A percentile compares a stretch with the other conserved stretches of the same genome.
phyloP scores from a whole-genome alignment of 1,284 basidiomycete species.

The Anthracocystis setariae region DNA sequence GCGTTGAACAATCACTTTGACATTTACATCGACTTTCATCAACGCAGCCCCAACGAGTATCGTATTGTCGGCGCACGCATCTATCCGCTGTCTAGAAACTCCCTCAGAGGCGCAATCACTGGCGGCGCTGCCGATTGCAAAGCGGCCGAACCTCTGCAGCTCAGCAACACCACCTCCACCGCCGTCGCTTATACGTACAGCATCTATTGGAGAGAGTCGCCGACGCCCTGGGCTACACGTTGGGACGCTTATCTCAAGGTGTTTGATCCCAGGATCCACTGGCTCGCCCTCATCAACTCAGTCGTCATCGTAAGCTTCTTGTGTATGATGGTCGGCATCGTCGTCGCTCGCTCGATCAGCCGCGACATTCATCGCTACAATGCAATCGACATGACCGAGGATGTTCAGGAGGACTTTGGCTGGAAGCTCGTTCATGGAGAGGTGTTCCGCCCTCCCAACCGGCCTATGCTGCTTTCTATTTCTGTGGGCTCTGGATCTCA shows the following conservation, averaged over 20 bases:
- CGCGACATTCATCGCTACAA: conserved; percentile 97
- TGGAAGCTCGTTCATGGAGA: conserved; percentile 98
- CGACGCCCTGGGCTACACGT: conserved; percentile 80
- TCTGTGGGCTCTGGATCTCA: conserved; percentile 91
- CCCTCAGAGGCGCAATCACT: conserved; percentile 33
- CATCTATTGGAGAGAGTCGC: conserved; percentile 86
- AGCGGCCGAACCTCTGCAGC: conserved; percentile 46
- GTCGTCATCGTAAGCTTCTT: conserved; percentile 79
- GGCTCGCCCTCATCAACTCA: conserved; percentile 93
- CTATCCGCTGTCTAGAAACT: conserved; percentile 54
- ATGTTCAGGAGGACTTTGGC: conserved; percentile 96
- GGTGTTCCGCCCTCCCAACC: conserved; percentile 86
- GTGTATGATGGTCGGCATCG: conserved; percentile 87
- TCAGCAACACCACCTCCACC: conserved; percentile 73
- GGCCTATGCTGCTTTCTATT: conserved; percentile 80
- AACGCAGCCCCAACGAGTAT: conserved; percentile 59
- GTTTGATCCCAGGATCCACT: conserved; percentile 70
- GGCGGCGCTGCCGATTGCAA: conserved; percentile 45
- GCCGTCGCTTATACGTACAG: conserved; percentile 88
- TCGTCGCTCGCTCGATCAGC: conserved; percentile 84
- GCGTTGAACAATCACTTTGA: conserved; percentile 66
- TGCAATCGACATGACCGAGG: conserved; percentile 90
- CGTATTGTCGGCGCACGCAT: conserved; percentile 66
- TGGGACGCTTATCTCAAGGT: conserved; percentile 85
- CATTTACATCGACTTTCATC: conserved; percentile 65